Evolutionary conservation across 108 stramenopile species (phyloP).

Genomic region (Pelagomonas calceolata): DNA sequence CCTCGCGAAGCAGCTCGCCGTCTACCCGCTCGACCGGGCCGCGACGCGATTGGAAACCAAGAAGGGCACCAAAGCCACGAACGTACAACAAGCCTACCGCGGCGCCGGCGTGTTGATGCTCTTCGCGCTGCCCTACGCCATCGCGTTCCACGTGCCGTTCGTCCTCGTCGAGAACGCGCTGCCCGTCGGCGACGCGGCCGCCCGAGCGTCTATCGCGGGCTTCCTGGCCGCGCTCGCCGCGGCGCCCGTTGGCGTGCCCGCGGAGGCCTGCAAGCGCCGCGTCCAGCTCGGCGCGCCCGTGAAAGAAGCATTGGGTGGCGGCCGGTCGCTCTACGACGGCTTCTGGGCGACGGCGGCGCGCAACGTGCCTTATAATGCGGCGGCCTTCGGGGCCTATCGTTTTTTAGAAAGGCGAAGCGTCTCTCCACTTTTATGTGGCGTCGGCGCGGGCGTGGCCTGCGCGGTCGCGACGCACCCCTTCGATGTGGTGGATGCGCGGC

Average conservation of each 20-base stretch:
- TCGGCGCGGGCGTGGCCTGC: not conserved
- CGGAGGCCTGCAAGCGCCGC: not conserved
- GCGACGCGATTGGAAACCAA: not conserved
- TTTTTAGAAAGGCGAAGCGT: not conserved
- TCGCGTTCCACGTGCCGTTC: not conserved
- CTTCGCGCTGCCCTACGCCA: not conserved
- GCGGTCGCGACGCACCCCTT: not conserved
- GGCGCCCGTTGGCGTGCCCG: not conserved
- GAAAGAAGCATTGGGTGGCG: not conserved
- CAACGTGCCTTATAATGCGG: not conserved
- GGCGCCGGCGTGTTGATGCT: not conserved
- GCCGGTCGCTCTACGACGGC: not conserved
- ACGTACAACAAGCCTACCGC: not conserved
- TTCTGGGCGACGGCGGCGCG: not conserved
- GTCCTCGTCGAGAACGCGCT: not conserved
- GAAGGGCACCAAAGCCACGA: not conserved
- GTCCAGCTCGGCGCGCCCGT: not conserved
- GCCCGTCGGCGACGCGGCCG: not conserved
- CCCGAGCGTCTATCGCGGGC: not conserved
- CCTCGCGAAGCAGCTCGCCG: not conserved
- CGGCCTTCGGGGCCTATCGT: not conserved
- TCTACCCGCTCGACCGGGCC: not conserved
- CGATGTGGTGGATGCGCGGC: not conserved
- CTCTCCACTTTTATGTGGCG: not conserved
- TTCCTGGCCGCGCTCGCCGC: not conserved